Evolutionary conservation across 176 grass and related monocot genomes (phyloP), one percentile per base, ranked within the genome.

Genomic region (Aegilops bicornis): DNA sequence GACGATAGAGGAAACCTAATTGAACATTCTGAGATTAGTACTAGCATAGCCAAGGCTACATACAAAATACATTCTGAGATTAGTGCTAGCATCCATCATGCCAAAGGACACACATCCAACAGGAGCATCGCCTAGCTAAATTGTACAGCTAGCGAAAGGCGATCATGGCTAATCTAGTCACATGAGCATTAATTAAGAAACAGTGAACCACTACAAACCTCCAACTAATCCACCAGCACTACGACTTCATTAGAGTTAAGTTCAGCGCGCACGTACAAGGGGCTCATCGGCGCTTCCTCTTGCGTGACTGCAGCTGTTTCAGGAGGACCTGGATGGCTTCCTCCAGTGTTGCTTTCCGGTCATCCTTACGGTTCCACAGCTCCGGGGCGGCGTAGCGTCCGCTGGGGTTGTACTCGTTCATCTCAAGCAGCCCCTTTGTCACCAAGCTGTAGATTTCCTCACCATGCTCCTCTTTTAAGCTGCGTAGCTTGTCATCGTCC

Each of bases 341-440:
- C 8, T 59, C 43, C 47, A 71, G 30, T 1, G 80, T 82, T 2
- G 47, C 80, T 36, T 70, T 71, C 6, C 29, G 27, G 0, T 50
- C 47, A 2, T 82, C 30, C 65, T 82, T 82, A 1, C 8, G 25
- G 47, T 71, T 82, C 65, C 80, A 94, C 5, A 94, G 48, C 64
- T 89, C 89, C 2, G 63, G 48, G 24, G 84, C 69, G 1, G 56
- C 8, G 42, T 76, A 86, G 31, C 83, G 79, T 10, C 73, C 83
- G 16, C 70, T 86, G 8, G 89, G 86, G 43, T 87, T 94, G 63
- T 91, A 89, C 76, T 94, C 86, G 6, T 87, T 87, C 4, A 94
- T 89, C 29, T 94, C 92, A 20, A 78, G 12, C 42, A 94, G 23
- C 3, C 76, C 86, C 24, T 14, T 91, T 8, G 43, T 79, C 27